phyloP scores from a whole-genome alignment of 805 yeast genomes.

The Yamadazyma philogaea region DNA sequence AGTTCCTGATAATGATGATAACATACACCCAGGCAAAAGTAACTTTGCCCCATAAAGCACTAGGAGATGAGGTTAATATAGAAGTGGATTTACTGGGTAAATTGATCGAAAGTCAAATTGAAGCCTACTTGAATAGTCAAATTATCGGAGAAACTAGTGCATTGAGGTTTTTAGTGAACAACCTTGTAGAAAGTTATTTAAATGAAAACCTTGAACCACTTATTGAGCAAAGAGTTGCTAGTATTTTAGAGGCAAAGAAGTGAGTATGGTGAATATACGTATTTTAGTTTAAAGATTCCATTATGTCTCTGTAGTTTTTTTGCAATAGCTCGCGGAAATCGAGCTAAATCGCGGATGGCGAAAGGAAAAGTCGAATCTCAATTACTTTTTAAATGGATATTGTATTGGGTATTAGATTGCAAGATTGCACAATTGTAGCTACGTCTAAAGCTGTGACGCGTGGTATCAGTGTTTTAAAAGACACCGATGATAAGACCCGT shows the following conservation, averaged over 20 bases:
- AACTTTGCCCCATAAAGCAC: conserved; percentile 58
- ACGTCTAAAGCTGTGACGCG: conserved; percentile 94
- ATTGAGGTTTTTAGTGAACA: conserved; percentile 45
- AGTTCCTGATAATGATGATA: conserved; percentile 86
- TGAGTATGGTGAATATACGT: background rate
- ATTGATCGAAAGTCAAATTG: conserved; percentile 82
- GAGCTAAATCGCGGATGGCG: conserved; percentile 8
- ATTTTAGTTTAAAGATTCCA: too few relatives aligned
- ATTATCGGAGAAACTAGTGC: conserved; percentile 47
- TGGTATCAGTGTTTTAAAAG: conserved; percentile 42
- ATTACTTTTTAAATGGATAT: conserved; percentile 66
- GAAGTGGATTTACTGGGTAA: conserved; percentile 97
- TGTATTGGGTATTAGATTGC: conserved; percentile 77
- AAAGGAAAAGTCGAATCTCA: conserved; percentile 1
- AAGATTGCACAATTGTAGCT: conserved; percentile 80
- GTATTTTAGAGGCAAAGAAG: background rate
- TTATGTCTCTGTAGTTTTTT: background rate
- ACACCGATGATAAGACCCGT: conserved; percentile 47
- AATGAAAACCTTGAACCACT: background rate
- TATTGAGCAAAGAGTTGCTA: conserved; percentile 21
- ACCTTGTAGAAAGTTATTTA: conserved; percentile 22
- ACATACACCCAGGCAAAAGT: conserved; percentile 86
- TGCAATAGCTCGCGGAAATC: conserved; percentile 2
- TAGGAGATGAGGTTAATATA: conserved; percentile 72
- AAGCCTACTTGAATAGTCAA: conserved; percentile 52